Evolutionary conservation across 345 rosid species (phyloP), one percentile per base, ranked within the genome.

Genomic region (Citrus maxima): DNA sequence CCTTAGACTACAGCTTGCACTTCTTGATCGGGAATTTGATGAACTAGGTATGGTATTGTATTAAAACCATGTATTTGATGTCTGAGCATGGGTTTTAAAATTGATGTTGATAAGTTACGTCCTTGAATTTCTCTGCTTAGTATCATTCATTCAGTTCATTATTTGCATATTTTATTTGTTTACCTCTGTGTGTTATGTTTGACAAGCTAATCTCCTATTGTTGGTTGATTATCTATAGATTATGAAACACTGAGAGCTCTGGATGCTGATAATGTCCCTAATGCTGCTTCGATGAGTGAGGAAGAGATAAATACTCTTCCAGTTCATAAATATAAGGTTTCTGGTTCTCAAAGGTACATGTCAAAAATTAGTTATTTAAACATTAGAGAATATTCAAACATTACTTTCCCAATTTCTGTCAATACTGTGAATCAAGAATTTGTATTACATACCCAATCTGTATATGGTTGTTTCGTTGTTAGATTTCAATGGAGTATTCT

Each of bases 261-360:
- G 81, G 99, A 96, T 81, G 89, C 95, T 7, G 95, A 92, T 79
- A 91, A 90, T 82, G 86, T 79, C 68, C 84, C 90, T 61, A 51
- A 93, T 28, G 82, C 81, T 61, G 78, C 80, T 80, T 96, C 98
- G 28, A 94, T 94, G 99, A 96, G 89, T 6, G 99, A 96, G 76
- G 98, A 93, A 84, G 98, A 94, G 92, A 96, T 96, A 78, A 93
- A 93, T 82, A 91, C 93, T 49, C 89, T 94, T 63, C 98, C 99
- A 65, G 91, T 96, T 77, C 97, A 91, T 81, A 89, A 90, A 83
- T 93, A 93, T 77, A 96, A 92, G 87, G 87, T 79, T 60, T 71
- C 89, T 82, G 82, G 85, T 76, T 83, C 88, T 82, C 85, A 82
- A 80, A 85, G 82, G 92, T 89, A 64, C 58, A 62, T 67, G 37